Evolutionary conservation across 768 basidiomycete species (phyloP).

Genomic region (Tremella yokohamensis): DNA sequence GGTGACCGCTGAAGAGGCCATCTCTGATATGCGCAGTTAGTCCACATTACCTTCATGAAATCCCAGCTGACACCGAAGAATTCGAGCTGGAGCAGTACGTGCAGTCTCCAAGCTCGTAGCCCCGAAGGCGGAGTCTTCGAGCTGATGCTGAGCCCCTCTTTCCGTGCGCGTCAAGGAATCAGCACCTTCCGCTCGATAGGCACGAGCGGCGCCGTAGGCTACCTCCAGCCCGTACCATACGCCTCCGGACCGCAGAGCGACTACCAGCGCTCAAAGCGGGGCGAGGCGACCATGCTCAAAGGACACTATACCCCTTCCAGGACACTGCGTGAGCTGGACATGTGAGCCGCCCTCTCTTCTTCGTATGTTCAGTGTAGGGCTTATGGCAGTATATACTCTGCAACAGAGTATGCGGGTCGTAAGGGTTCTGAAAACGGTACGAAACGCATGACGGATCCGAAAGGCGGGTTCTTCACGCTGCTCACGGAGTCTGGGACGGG

Average conservation of each 20-base stretch:
- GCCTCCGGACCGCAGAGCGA: constrained; percentile 11
- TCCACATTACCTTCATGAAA: constrained; percentile 2
- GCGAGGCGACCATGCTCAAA: too few relatives aligned
- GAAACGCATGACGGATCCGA: constrained; percentile 8
- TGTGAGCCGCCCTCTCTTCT: constrained; percentile 13
- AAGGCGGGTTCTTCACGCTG: constrained; percentile 22
- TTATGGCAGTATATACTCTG: constrained; percentile 2
- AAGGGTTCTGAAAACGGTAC: constrained; percentile 4
- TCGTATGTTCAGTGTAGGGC: not conserved
- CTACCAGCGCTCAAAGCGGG: constrained; percentile 16
- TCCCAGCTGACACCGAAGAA: not conserved
- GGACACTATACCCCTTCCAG: constrained; percentile 25
- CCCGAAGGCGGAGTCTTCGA: too few relatives aligned
- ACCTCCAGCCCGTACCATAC: constrained; percentile 11
- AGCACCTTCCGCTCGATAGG: too few relatives aligned
- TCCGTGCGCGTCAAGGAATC: too few relatives aligned
- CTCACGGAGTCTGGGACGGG: constrained; percentile 24
- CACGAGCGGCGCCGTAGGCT: constrained; percentile 8
- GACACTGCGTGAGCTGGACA: constrained; percentile 13
- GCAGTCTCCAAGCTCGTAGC: too few relatives aligned
- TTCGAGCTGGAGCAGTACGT: too few relatives aligned
- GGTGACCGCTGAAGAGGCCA: constrained; percentile 28
- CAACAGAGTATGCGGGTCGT: not conserved
- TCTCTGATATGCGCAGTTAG: constrained; percentile 31
- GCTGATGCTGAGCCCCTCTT: too few relatives aligned